Base-by-base conservation (phyloP, 257 asterid species). In the Solanum pimpinellifolium region DNA sequence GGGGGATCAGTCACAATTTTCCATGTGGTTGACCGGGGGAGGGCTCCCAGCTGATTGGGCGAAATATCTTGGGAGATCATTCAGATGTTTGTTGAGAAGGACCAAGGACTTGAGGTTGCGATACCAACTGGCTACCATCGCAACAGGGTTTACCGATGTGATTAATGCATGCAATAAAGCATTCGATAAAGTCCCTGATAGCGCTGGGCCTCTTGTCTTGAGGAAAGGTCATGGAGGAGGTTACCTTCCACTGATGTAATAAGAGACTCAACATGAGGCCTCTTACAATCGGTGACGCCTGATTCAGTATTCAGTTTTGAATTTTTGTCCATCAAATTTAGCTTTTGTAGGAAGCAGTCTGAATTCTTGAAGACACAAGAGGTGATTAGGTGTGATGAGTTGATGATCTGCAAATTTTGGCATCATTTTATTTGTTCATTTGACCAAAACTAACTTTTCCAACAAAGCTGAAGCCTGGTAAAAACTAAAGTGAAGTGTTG, bases 151-250 rank as follows among this genome's bases (percentile, higher is more conserved):
- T 33, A 84, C 62, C 39, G 99, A 95, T 88, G 92, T 97, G 6
- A 87, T 97, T 31, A 92, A 90, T 27, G 90, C 89, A 5, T 94
- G 99, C 90, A 93, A 90, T 86, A 92, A 89, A 83, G 97, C 88
- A 78, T 89, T 97, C 93, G 99, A 97, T 88, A 97, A 95, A 92
- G 98, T 97, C 66, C 99, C 98, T 25, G 99, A 97, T 86, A 94
- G 89, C 85, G 99, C 99, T 4, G 99, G 99, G 12, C 99, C 99
- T 41, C 99, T 96, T 88, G 96, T 97, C 87, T 88, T 97, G 93
- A 95, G 98, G 91, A 97, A 95, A 91, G 99, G 99, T 44, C 99
- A 97, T 78, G 99, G 99, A 56, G 99, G 99, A 81, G 99, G 92
- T 25, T 97, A 97, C 90, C 99, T 97, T 65, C 99, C 99, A 86